These are phyloP conservation scores for Pseudozyma sp. DNA, from an alignment of 1,284 basidiomycete species.

Conservation along the genomic window DNA sequence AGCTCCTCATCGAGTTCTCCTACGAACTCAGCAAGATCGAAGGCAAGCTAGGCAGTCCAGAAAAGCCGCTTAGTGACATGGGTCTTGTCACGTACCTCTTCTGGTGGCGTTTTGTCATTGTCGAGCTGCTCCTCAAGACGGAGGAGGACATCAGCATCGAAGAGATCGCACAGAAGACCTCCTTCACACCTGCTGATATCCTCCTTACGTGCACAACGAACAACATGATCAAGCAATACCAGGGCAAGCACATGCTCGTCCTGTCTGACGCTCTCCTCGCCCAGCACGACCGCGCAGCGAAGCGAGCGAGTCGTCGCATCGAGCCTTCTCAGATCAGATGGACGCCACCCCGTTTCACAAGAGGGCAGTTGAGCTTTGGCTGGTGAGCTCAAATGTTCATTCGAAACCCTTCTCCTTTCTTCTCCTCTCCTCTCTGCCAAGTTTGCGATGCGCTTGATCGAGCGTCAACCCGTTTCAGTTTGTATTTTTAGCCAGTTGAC, in stretches of 20 bases:
- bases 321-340: constrained; percentile 82
- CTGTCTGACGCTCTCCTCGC: constrained; percentile 91
- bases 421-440: no score
- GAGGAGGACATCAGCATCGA: constrained; percentile 85
- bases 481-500: no score
- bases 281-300: constrained; percentile 79
- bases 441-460: no score
- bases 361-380: constrained; percentile 49
- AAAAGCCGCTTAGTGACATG: constrained; percentile 96
- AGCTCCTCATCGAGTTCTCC: constrained; percentile 95
- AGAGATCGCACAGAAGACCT: constrained; percentile 94
- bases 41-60: constrained; percentile 92
- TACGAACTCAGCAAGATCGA: constrained; percentile 98
- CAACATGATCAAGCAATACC: constrained; percentile 95
- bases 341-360: constrained; percentile 77
- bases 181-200: constrained; percentile 95
- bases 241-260: constrained; percentile 92
- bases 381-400: no score
- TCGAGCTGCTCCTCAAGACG: constrained; percentile 82
- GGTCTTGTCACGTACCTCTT: constrained; percentile 93
- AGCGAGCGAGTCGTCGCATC: constrained; percentile 84
- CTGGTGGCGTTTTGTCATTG: constrained; percentile 97
- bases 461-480: no score
- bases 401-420: no score
- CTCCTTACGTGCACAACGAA: constrained; percentile 98